A percentile compares a stretch with the other conserved stretches of the same genome.
Evolutionary conservation across 2,329 filamentous ascomycete genomes (phyloP).

Genomic region (Byssoonygena ceratinophila): DNA sequence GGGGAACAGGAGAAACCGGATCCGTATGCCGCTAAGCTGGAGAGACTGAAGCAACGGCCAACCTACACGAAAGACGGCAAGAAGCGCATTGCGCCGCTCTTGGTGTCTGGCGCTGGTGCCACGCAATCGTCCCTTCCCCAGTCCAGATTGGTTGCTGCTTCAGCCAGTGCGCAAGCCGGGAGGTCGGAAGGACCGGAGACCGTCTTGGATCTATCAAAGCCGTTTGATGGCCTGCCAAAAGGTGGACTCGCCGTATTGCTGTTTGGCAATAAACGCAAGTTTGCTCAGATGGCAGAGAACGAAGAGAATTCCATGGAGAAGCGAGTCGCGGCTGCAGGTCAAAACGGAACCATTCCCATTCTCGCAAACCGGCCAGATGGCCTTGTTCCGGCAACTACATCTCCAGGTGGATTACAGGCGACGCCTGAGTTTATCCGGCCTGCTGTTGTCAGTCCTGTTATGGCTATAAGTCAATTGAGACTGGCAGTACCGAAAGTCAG

Average conservation of each 20-base stretch:
- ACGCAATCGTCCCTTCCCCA: conserved; percentile 82
- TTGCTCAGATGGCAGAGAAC: conserved; percentile 60
- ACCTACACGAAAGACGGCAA: conserved; percentile 95
- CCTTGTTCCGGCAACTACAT: conserved; percentile 60
- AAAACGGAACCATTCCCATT: conserved; percentile 61
- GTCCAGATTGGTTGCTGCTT: conserved; percentile 72
- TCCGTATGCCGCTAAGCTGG: conserved; percentile 49
- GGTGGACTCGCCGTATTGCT: conserved; percentile 78
- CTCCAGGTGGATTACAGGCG: conserved; percentile 46
- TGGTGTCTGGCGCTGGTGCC: conserved; percentile 80
- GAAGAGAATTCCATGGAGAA: conserved; percentile 57
- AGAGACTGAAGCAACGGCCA: conserved; percentile 75
- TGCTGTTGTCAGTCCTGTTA: conserved; percentile 70
- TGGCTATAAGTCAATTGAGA: conserved; percentile 71
- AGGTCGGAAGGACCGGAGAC: conserved; percentile 67
- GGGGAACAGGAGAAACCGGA: conserved; percentile 31
- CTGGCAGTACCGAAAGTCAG: conserved; percentile 81
- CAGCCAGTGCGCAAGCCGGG: conserved; percentile 48
- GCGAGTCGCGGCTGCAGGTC: conserved; percentile 47
- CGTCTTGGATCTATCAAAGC: conserved; percentile 80
- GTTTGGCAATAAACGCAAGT: conserved; percentile 86
- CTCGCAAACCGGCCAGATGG: conserved; percentile 68
- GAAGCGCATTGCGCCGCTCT: conserved; percentile 82
- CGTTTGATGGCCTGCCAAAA: conserved; percentile 83
- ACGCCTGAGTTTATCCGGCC: conserved; percentile 80